Conservation (phyloP, 2,329 filamentous ascomycete genomes). For the Torrubiellomyces zombiae region DNA sequence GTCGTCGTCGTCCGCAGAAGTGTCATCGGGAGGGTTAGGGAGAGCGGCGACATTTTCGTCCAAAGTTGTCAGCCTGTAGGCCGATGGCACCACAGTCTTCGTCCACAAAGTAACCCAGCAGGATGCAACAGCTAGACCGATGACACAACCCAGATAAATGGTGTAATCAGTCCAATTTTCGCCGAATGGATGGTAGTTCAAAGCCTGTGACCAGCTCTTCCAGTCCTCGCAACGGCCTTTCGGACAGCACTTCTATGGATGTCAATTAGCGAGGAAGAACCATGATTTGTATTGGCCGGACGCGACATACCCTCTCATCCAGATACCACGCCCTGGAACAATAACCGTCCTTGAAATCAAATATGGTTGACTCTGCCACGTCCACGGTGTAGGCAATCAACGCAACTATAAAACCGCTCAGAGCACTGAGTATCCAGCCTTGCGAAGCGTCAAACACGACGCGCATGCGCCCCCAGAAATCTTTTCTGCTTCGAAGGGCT, state of each 20-base stretch:
- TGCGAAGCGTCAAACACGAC: constrained; percentile 74
- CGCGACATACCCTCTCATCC: constrained; percentile 41
- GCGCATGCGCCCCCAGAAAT: constrained; percentile 63
- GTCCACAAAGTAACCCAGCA: constrained; percentile 74
- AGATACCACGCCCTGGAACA: constrained; percentile 57
- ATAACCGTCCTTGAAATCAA: constrained; percentile 84
- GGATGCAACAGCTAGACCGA: constrained; percentile 51
- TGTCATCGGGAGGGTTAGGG: constrained; percentile 16
- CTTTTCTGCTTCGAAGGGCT: constrained; percentile 62
- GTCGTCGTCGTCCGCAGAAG: constrained; percentile 25
- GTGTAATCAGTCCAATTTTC: constrained; percentile 55
- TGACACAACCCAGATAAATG: constrained; percentile 56
- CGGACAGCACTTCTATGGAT: constrained; percentile 33
- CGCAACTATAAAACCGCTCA: constrained; percentile 78
- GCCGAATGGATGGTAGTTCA: constrained; percentile 27
- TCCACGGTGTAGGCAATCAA: constrained; percentile 78
- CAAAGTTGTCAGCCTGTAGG: constrained; percentile 69
- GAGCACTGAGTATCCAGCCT: constrained; percentile 83
- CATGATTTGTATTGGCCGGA: background rate
- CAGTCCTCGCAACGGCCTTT: constrained; percentile 38
- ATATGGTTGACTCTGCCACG: constrained; percentile 68
- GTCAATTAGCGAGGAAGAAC: constrained; percentile 3
- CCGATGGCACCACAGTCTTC: constrained; percentile 86
- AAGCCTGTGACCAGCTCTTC: constrained; percentile 36
- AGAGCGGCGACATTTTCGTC: constrained; percentile 80